A percentile compares a stretch with the other conserved stretches of the same genome.
Conservation (phyloP, 2,329 filamentous ascomycete species). For the Hyphodiscus sp. region DNA sequence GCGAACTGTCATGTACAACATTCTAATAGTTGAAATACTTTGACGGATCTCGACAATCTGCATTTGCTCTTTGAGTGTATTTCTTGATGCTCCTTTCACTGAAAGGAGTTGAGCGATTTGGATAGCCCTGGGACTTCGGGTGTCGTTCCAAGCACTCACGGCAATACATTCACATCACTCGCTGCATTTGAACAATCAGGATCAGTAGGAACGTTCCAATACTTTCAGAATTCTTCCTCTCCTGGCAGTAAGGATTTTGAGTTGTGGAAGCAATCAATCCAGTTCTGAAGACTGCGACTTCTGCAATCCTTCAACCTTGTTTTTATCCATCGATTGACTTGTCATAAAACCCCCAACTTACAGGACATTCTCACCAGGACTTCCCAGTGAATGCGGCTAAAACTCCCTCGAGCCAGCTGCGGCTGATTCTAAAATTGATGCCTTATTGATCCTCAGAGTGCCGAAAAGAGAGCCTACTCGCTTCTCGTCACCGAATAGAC, state of each 20-base stretch:
- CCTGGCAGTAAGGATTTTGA: background rate
- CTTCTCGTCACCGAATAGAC: constrained; percentile 7
- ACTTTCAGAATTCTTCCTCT: background rate
- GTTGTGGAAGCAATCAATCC: background rate
- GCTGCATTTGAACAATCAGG: too few species aligned
- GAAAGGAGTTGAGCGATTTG: too few species aligned
- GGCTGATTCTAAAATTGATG: constrained; percentile 1
- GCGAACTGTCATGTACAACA: too few species aligned
- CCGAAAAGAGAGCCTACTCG: constrained; percentile 1
- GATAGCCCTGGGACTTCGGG: too few species aligned
- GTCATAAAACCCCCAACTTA: background rate
- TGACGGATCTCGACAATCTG: too few species aligned
- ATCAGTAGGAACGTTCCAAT: too few species aligned
- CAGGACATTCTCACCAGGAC: background rate
- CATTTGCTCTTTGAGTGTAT: too few species aligned
- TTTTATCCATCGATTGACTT: background rate
- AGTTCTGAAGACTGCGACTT: too few species aligned
- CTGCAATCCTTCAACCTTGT: background rate
- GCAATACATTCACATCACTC: too few species aligned
- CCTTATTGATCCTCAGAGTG: background rate
- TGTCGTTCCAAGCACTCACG: too few species aligned
- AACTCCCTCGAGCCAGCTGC: constrained; percentile 2
- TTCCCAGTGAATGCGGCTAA: background rate
- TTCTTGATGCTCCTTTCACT: too few species aligned
- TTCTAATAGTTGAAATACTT: too few species aligned